Conservation (phyloP, 2,329 filamentous ascomycete species). For the Scedosporium aurantiacum region DNA sequence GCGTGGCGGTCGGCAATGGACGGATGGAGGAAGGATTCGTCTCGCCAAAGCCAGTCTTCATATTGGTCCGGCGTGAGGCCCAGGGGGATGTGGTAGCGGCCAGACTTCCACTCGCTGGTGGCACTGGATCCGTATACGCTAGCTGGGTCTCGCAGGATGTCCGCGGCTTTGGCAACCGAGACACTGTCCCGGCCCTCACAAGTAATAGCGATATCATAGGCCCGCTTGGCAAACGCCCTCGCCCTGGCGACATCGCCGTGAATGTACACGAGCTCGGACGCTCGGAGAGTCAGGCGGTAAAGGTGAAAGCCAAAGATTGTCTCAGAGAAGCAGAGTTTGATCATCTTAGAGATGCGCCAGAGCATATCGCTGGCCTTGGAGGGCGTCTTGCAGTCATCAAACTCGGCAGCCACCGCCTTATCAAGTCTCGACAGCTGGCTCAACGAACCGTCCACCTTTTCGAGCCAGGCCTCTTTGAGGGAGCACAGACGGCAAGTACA, state of each 20-base stretch:
- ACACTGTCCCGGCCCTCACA: neutral
- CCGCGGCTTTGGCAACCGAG: neutral
- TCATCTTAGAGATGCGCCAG: too few relatives aligned
- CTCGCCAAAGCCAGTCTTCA: neutral
- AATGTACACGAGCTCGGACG: neutral
- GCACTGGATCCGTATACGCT: neutral
- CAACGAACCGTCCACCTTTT: neutral
- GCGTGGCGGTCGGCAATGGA: neutral
- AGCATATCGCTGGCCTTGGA: too few relatives aligned
- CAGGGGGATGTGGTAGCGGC: neutral
- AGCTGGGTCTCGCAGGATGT: neutral
- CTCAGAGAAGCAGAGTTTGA: neutral
- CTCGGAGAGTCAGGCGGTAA: neutral
- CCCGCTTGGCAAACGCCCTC: neutral
- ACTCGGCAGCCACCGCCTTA: neutral
- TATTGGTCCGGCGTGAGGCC: neutral
- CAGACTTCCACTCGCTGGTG: neutral
- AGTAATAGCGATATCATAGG: neutral
- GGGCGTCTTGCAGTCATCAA: too few relatives aligned
- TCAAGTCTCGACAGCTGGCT: neutral
- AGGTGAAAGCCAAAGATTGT: neutral
- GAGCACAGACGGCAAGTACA: conserved; percentile 2
- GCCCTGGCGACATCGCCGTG: neutral
- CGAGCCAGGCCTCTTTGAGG: neutral
- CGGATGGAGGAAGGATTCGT: neutral